A percentile compares a stretch with the other conserved stretches of the same genome.
Evolutionary conservation across 225 moss, liverwort and hornwort species (phyloP).

Genomic region (Thuidium tamariscinum): DNA sequence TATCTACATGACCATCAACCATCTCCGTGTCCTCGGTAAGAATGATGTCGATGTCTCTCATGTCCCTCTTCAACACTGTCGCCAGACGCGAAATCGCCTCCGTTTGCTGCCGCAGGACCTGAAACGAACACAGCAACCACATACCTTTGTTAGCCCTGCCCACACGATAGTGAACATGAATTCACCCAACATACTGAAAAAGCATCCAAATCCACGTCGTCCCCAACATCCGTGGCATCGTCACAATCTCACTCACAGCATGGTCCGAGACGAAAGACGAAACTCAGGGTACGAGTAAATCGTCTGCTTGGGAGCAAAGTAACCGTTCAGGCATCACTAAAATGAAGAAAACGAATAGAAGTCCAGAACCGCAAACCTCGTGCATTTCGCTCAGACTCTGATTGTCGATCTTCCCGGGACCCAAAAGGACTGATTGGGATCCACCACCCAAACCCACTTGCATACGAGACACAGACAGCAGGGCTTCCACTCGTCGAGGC

Average conservation of each 20-base stretch:
- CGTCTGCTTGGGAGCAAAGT: not conserved
- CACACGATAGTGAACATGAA: not conserved
- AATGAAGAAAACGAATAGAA: not conserved
- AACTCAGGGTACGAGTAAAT: not conserved
- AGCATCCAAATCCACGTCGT: not conserved
- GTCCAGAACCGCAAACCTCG: conserved; percentile 22
- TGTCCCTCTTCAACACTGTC: conserved; percentile 63
- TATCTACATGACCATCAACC: conserved; percentile 25
- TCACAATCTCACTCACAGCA: not conserved
- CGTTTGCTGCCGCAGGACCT: conserved; percentile 91
- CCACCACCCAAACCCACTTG: conserved; percentile 73
- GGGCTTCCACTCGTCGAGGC: conserved; percentile 67
- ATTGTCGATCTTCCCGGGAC: conserved; percentile 84
- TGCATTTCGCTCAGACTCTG: conserved; percentile 88
- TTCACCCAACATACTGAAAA: not conserved
- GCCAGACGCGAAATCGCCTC: conserved; percentile 80
- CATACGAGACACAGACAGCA: conserved; percentile 80
- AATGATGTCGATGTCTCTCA: conserved; percentile 79
- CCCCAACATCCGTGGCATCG: not conserved
- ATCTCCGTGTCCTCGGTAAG: conserved; percentile 50
- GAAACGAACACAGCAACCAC: not conserved
- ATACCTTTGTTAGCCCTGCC: not conserved
- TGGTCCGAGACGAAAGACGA: not conserved
- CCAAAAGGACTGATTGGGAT: conserved; percentile 52
- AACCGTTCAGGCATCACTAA: not conserved